Base-by-base conservation (phyloP, 306 rosid genomes). In the Inga laurina region DNA sequence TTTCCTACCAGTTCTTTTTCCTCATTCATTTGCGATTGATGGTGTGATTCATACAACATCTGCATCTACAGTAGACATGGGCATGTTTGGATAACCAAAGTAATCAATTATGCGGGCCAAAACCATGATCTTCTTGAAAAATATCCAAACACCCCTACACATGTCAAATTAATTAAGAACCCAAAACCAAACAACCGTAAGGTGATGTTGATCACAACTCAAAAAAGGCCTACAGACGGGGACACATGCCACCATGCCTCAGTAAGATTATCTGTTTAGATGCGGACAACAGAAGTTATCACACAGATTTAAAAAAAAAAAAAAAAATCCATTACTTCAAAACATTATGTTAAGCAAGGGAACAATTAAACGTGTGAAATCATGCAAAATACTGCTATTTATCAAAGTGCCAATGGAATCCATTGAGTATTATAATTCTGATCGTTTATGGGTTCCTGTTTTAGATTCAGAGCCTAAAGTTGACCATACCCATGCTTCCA, bases 401-500 rank as follows among this genome's bases (percentile, higher is more conserved):
- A 43, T 75, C 51, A 74, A 41, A 45, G 82, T 48, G 75, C 32
- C 32, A 41, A 68, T 77, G 57, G 44, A 51, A 82, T 59, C 54
- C 39, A 27, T 24, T 48, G 52, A 69, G 65, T 30, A 75, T 56
- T 56, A 21, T 56, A 62, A 62, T 27, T 62, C 35, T 12, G 35
- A 62, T 27, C 6, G 10, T 37, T 75, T 35, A 34, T 52, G 69
- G 68, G 66, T 71, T 84, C 74, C 77, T 65, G 39, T 70, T 61
- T 45, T 43, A 41, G 79, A 67, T 24, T 13, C 27, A 74, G 82
- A 83, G 54, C 67, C 62, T 65, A 82, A 77, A 85, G 74, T 76
- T 84, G 82, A 77, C 83, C 88, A 61, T 90, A 97, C 99, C 99
- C 99, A 97, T 88, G 99, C 98, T 92, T 97, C 99, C 99, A 97